Conservation (phyloP, 352 stramenopile species). For the Globisporangium cystogenes region DNA sequence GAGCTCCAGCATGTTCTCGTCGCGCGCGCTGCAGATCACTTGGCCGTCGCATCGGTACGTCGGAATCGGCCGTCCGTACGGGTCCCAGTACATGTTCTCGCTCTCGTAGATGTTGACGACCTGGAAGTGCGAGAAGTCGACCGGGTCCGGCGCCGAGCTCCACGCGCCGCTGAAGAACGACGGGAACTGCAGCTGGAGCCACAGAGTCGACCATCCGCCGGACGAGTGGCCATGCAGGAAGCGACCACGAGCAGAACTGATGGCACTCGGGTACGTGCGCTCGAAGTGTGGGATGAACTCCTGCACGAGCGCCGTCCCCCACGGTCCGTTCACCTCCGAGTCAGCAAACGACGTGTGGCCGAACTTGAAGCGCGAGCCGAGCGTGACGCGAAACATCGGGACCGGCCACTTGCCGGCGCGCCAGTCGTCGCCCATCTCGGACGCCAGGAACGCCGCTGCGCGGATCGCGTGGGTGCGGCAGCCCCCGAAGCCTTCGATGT, state of each 20-base stretch:
- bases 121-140: constrained; percentile 70
- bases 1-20: constrained; percentile 69
- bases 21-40: constrained; percentile 50
- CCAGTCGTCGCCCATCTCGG: constrained; percentile 58
- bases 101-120: constrained; percentile 65
- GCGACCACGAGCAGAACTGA: constrained; percentile 27
- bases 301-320: constrained; percentile 54
- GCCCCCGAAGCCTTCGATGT: constrained; percentile 74
- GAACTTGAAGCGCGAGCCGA: constrained; percentile 71
- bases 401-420: constrained; percentile 41
- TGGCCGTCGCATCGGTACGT: constrained; percentile 49
- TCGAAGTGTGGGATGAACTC: constrained; percentile 72
- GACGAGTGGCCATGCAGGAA: constrained; percentile 74
- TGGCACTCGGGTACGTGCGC: constrained; percentile 28
- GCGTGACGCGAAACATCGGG: constrained; percentile 66
- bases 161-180: constrained; percentile 71
- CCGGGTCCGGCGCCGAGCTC: constrained; percentile 66
- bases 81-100: constrained; percentile 71
- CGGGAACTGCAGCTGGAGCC: constrained; percentile 69
- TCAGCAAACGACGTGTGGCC: constrained; percentile 76
- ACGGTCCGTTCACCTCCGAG: constrained; percentile 55
- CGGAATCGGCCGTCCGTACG: constrained; percentile 42
- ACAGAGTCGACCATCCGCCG: constrained; percentile 63
- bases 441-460: constrained; percentile 53
- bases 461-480: constrained; percentile 57